Base-by-base conservation (phyloP, 1,284 basidiomycete species). In the Omphalotus olearius region DNA sequence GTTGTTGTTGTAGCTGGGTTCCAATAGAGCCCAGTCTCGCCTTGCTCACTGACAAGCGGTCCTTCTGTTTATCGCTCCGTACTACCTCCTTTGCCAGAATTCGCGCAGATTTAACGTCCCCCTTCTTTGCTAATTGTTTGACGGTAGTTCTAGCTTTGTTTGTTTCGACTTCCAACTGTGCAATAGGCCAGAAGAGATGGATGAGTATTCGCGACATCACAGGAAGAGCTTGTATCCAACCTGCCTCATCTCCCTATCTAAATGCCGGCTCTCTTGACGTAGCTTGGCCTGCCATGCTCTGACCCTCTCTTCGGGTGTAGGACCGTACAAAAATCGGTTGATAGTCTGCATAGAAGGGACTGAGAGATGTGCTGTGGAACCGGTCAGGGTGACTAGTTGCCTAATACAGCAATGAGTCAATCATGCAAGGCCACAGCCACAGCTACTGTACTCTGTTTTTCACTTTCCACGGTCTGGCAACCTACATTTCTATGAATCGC, bases 71-170 rank as follows among this genome's bases (percentile, higher is more conserved):
- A 63, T 91, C 84, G 58, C 90, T 93, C 57, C 95, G 76, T 7
- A 99, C 94, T n/a, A 99, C 86, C 68, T 99, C 97, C 56, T 79
- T 83, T 0, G 96, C 94, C 33, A 99, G 76, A 62, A 98, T 88
- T 51, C 89, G 83, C 1, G 96, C 95, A 55, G 88, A 93, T 73
- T 95, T 96, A 47, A 88, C 79, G 66, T 99, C 96, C 37, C 93
- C 93, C 66, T 95, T 95, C 57, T 79, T 78, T 10, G 95, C 97
- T 17, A 98, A 79, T 62, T 91, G 86, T 72, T 97, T 98, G 51
- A 98, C 85, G 40, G 87, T 82, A 56, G 77, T 73, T 41, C 88
- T 84, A 6, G 88, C 93, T 69, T 96, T 96, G 55, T 75, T 78
- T 9, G 87, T 90, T 1, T 89, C 91, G 16, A 75, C 67, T 59